These are phyloP conservation scores for Nakazawaea wickerhamii DNA, from an alignment of 805 yeast species.

Conservation along the genomic window DNA sequence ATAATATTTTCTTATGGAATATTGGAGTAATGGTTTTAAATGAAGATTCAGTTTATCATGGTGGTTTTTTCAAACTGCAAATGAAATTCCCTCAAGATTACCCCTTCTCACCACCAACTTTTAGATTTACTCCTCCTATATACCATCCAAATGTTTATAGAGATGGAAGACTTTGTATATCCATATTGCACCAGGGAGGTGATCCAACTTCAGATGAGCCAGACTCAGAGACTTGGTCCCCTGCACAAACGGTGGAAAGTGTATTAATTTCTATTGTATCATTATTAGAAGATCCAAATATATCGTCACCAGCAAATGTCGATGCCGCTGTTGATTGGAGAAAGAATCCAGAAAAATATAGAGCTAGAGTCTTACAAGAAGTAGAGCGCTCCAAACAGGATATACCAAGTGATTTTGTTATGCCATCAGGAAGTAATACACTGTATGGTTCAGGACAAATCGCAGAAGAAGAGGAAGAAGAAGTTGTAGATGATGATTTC, in stretches of 20 bases:
- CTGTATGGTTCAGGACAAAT: constrained; percentile 38
- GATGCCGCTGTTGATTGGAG: constrained; percentile 93
- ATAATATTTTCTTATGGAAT: constrained; percentile 64
- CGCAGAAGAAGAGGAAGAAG: constrained; percentile 17
- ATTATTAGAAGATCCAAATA: constrained; percentile 88
- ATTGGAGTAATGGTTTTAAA: constrained; percentile 89
- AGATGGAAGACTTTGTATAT: constrained; percentile 89
- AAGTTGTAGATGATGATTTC: constrained; percentile 26
- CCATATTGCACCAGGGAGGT: constrained; percentile 88
- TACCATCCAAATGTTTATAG: constrained; percentile 94
- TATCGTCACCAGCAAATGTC: constrained; percentile 90
- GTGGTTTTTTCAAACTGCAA: constrained; percentile 91
- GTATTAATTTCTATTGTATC: constrained; percentile 89
- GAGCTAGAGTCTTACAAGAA: constrained; percentile 68
- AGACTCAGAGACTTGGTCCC: constrained; percentile 91
- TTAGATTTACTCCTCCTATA: constrained; percentile 87
- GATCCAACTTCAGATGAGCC: constrained; percentile 89
- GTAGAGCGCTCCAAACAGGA: constrained; percentile 80
- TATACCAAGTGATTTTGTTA: constrained; percentile 79
- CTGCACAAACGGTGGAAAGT: constrained; percentile 87
- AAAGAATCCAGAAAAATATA: constrained; percentile 71
- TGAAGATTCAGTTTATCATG: constrained; percentile 86
- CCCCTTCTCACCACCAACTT: constrained; percentile 90
- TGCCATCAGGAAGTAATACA: constrained; percentile 62
- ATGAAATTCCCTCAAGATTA: constrained; percentile 90